These are phyloP conservation scores for Nannizziopsis barbatae DNA, from an alignment of 2,329 filamentous ascomycete species.

Conservation along the genomic window DNA sequence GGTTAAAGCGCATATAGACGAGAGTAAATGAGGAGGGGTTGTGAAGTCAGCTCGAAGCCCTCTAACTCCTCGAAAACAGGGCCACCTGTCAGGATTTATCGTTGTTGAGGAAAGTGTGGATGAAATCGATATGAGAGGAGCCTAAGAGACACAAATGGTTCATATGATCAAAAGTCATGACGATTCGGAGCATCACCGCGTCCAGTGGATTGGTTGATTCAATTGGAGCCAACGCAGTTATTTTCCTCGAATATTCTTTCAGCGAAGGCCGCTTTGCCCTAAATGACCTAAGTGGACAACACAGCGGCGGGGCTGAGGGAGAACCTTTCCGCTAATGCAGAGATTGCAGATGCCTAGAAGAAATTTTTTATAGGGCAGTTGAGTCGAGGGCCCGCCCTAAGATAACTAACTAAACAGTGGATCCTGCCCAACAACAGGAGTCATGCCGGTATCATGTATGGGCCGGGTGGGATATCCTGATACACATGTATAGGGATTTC, in stretches of 20 bases:
- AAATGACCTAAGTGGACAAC: constrained; percentile 3
- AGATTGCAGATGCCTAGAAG: constrained; percentile 5
- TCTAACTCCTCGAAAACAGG: neutral
- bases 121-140: too few relatives aligned
- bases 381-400: constrained; percentile 4
- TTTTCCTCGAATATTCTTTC: neutral
- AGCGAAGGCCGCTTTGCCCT: constrained; percentile 3
- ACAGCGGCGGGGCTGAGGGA: constrained; percentile 4
- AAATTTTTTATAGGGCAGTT: neutral
- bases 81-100: constrained; percentile 12
- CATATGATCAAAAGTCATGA: too few relatives aligned
- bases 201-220: neutral
- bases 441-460: too few relatives aligned
- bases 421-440: neutral
- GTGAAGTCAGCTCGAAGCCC: neutral
- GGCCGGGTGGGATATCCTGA: too few relatives aligned
- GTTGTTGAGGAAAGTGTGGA: neutral
- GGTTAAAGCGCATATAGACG: neutral
- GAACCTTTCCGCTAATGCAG: constrained; percentile 6
- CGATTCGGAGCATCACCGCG: neutral
- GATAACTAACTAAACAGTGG: neutral
- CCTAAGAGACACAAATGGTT: too few relatives aligned
- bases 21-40: neutral
- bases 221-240: constrained; percentile 10
- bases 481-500: too few relatives aligned